A percentile compares a stretch with the other conserved stretches of the same genome.
These are phyloP conservation scores for Sporisorium exsertum DNA, from an alignment of 1,284 basidiomycete genomes.

Conservation along the genomic window DNA sequence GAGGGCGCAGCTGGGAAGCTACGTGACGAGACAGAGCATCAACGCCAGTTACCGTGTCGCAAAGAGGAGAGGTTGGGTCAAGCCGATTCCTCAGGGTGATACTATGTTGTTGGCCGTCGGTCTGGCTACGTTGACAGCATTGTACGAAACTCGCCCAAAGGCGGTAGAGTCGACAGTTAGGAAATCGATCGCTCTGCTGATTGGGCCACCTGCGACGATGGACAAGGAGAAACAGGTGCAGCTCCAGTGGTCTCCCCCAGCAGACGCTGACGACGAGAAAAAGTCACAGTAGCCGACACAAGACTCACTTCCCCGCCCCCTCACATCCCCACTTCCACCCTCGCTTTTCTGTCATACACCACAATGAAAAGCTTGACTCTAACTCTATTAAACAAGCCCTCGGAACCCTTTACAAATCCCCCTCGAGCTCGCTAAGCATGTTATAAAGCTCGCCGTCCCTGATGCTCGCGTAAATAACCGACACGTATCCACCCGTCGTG, in stretches of 20 bases:
- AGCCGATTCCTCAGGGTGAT: slow-evolving; percentile 31
- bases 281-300: not conserved
- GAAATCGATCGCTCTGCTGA: slow-evolving; percentile 15
- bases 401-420: slow-evolving; percentile 13
- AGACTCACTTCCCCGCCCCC: too few species aligned
- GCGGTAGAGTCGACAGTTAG: slow-evolving; percentile 23
- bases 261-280: slow-evolving; percentile 2
- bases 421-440: slow-evolving; percentile 45
- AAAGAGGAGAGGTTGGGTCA: slow-evolving; percentile 38
- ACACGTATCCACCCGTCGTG: slow-evolving; percentile 53
- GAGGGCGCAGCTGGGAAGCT: slow-evolving; percentile 48
- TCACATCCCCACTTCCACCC: too few species aligned
- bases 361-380: too few species aligned
- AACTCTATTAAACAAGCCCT: not conserved
- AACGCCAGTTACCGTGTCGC: slow-evolving; percentile 37
- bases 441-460: slow-evolving; percentile 54
- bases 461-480: slow-evolving; percentile 54
- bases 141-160: slow-evolving; percentile 50
- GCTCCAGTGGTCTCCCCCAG: slow-evolving; percentile 6
- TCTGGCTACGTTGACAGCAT: slow-evolving; percentile 36
- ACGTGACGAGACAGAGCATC: slow-evolving; percentile 41
- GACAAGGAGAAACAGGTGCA: slow-evolving; percentile 30
- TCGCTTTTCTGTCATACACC: not conserved
- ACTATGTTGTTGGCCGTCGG: slow-evolving; percentile 47
- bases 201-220: slow-evolving; percentile 20